Conservation (phyloP, 2,329 filamentous ascomycete genomes). For the Annulohypoxylon truncatum region DNA sequence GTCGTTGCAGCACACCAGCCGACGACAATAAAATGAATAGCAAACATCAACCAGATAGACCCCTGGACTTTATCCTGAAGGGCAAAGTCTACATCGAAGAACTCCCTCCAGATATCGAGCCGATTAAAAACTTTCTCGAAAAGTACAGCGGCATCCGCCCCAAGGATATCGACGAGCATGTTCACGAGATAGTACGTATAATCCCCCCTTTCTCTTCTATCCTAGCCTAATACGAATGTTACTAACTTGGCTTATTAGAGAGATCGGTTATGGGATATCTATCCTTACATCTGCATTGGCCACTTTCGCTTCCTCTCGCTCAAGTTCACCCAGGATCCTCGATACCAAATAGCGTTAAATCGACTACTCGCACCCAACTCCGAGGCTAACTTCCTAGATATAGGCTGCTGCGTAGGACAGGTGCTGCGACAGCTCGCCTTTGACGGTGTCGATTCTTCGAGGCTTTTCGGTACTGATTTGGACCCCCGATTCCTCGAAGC, state of each 20-base stretch:
- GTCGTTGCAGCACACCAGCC: conserved; percentile 22
- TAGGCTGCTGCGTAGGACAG: conserved; percentile 65
- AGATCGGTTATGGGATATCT: conserved; percentile 59
- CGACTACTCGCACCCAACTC: conserved; percentile 55
- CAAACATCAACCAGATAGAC: conserved; percentile 19
- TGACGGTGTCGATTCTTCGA: conserved; percentile 61
- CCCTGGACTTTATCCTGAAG: conserved; percentile 31
- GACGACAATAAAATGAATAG: conserved; percentile 8
- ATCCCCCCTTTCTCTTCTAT: not conserved
- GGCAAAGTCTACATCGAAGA: conserved; percentile 44
- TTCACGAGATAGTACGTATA: conserved; percentile 46
- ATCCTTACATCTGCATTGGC: conserved; percentile 60
- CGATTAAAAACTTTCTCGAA: conserved; percentile 43
- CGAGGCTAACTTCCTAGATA: conserved; percentile 58
- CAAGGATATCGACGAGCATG: conserved; percentile 46
- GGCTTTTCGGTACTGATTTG: conserved; percentile 63
- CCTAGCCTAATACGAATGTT: not conserved
- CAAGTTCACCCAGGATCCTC: conserved; percentile 55
- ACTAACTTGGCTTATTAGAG: conserved; percentile 49
- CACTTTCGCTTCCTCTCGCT: conserved; percentile 62
- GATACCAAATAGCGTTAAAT: conserved; percentile 57
- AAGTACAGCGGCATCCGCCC: conserved; percentile 47
- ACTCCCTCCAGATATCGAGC: conserved; percentile 46
- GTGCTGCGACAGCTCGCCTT: conserved; percentile 61
- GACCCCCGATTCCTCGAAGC: conserved; percentile 63